Evolutionary conservation across 2,329 filamentous ascomycete species (phyloP).

Genomic region (Calonectria crousiana): DNA sequence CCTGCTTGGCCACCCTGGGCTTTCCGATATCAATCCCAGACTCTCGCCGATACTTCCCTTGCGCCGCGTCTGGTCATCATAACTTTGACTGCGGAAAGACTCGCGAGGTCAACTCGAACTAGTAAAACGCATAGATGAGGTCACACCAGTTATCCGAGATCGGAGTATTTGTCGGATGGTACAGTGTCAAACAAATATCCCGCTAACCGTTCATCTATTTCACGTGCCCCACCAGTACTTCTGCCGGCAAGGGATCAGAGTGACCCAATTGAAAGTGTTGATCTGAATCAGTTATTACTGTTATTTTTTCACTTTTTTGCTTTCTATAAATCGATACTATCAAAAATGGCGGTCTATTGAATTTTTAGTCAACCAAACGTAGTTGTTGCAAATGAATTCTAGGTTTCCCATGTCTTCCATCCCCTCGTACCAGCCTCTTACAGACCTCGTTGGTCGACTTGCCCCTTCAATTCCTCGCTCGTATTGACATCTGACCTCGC

Average conservation of each 20-base stretch:
- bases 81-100: too few species aligned
- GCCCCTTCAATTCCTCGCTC: not conserved
- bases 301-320: too few species aligned
- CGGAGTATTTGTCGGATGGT: too few species aligned
- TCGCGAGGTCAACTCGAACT: too few species aligned
- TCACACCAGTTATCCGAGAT: too few species aligned
- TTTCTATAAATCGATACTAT: not conserved
- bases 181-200: too few species aligned
- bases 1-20: not conserved
- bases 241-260: not conserved
- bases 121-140: too few species aligned
- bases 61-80: not conserved
- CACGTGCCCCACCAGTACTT: too few species aligned
- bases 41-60: not conserved
- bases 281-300: not conserved
- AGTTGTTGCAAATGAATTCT: rapidly evolving
- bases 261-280: not conserved
- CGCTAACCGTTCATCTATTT: too few species aligned
- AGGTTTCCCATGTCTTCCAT: not conserved
- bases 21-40: too few species aligned
- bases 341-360: not conserved
- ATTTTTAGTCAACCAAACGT: not conserved
- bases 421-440: too few species aligned
- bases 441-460: not conserved
- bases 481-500: not conserved